Percentiles rank a stretch among this genome's conserved stretches.
These are phyloP conservation scores for Lizanozyma gosingica DNA, from an alignment of 1,139 yeast species.

Conservation along the genomic window DNA sequence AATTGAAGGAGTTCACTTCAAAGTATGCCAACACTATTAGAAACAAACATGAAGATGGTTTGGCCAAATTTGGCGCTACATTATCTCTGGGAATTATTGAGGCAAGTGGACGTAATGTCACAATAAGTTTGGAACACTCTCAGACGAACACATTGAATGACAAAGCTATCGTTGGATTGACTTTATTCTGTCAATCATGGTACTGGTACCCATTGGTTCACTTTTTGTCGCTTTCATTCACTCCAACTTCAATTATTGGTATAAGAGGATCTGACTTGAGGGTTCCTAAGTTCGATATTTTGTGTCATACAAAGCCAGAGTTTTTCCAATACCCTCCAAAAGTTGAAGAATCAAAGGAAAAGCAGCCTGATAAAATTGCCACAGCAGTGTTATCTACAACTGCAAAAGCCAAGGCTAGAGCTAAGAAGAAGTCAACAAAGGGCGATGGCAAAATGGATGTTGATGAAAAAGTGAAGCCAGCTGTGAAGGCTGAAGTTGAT, in stretches of 20 bases:
- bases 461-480: constrained; percentile 22
- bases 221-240: constrained; percentile 82
- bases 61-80: constrained; percentile 97
- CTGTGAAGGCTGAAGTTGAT: constrained; percentile 16
- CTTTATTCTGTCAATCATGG: constrained; percentile 91
- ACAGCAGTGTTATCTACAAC: constrained; percentile 95
- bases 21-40: constrained; percentile 66
- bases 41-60: constrained; percentile 90
- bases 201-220: constrained; percentile 98
- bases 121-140: constrained; percentile 82
- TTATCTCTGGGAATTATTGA: constrained; percentile 96
- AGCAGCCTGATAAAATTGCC: constrained; percentile 81
- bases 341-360: constrained; percentile 68
- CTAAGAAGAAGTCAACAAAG: constrained; percentile 62
- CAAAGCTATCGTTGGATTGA: constrained; percentile 86
- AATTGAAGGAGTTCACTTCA: constrained; percentile 69
- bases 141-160: constrained; percentile 87
- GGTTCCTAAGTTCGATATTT: constrained; percentile 75
- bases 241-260: constrained; percentile 88
- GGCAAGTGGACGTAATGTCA: constrained; percentile 98
- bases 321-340: constrained; percentile 87
- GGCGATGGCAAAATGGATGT: constrained; percentile 31
- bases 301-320: constrained; percentile 75
- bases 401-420: constrained; percentile 85
- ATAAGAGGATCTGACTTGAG: constrained; percentile 69